Conservation (phyloP, 805 yeast species). For the Candida orba region DNA sequence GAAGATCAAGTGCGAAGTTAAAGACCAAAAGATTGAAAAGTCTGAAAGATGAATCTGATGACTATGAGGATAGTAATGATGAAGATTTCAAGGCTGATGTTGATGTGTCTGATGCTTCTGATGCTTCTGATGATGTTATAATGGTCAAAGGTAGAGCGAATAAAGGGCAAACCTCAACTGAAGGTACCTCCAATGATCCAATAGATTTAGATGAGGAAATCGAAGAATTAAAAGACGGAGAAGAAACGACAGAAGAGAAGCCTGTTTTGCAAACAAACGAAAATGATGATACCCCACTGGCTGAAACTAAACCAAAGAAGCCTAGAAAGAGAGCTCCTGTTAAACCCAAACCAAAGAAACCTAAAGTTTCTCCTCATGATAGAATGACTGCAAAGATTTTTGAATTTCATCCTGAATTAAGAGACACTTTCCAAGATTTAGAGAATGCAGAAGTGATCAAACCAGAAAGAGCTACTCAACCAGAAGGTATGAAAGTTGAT, state of each 20-base stretch:
- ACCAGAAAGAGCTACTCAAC: constrained; percentile 61
- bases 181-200: constrained; percentile 14
- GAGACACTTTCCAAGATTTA: constrained; percentile 62
- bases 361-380: constrained; percentile 60
- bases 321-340: constrained; percentile 16
- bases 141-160: constrained; percentile 4
- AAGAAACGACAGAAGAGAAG: background rate
- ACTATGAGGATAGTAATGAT: constrained; percentile 25
- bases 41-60: constrained; percentile 29
- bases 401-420: constrained; percentile 72
- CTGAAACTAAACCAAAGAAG: constrained; percentile 12
- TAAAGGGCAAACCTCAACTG: background rate
- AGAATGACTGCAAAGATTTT: constrained; percentile 62
- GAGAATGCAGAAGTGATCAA: constrained; percentile 37
- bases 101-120: constrained; percentile 10
- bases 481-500: constrained; percentile 64
- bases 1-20: constrained; percentile 23
- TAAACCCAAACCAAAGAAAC: constrained; percentile 27
- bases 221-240: constrained; percentile 12
- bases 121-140: constrained; percentile 21
- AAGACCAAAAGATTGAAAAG: constrained; percentile 21
- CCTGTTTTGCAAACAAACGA: background rate
- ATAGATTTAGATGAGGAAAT: constrained; percentile 14
- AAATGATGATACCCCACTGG: constrained; percentile 23
- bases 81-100: constrained; percentile 11